Evolutionary conservation across 2,329 filamentous ascomycete genomes (phyloP).

Genomic region (Hymenoscyphus salicellus): DNA sequence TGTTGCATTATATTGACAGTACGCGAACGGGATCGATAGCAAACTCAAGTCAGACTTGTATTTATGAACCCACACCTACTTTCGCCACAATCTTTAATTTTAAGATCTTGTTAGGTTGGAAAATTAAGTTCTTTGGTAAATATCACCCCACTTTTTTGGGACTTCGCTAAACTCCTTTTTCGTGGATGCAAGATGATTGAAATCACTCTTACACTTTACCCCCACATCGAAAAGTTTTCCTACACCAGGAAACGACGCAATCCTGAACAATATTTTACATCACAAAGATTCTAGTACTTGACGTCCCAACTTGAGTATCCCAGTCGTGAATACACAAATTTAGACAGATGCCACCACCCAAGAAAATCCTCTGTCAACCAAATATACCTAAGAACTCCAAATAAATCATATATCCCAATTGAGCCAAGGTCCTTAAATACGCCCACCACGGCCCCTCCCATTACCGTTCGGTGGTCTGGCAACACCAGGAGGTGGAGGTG

Average conservation of each 20-base stretch:
- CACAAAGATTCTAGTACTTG: neutral
- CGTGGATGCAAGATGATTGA: neutral
- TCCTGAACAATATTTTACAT: neutral
- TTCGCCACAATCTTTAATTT: no score
- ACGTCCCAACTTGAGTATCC: neutral
- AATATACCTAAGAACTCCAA: neutral
- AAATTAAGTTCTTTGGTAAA: neutral
- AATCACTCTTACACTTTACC: neutral
- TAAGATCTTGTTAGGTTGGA: no score
- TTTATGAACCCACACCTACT: no score
- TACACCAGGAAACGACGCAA: neutral
- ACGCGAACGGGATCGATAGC: no score
- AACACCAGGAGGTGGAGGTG: no score
- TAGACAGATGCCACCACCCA: neutral
- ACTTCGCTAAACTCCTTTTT: neutral
- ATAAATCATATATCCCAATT: neutral
- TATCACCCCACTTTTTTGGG: neutral
- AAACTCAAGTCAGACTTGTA: no score
- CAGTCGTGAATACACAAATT: neutral
- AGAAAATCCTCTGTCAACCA: neutral
- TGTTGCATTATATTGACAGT: no score
- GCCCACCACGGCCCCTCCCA: no score
- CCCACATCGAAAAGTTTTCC: neutral
- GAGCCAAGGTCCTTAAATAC: no score
- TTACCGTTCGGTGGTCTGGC: neutral